Conservation (phyloP, 108 stramenopile species). For the Skeletonema marinoi region DNA sequence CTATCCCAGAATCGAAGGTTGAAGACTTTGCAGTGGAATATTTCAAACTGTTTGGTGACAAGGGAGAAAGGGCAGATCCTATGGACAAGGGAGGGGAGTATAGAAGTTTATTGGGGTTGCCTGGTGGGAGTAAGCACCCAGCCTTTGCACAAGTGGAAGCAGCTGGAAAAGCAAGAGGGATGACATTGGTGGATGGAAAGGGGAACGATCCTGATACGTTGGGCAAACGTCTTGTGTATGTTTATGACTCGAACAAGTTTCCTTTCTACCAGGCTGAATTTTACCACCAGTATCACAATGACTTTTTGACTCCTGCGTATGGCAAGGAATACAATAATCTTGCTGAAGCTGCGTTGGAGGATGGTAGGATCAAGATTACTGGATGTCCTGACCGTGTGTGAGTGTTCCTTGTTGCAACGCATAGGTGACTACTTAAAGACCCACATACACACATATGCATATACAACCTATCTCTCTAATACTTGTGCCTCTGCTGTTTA, state of each 20-base stretch:
- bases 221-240: constrained; percentile 67
- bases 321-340: constrained; percentile 81
- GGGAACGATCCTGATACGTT: constrained; percentile 83
- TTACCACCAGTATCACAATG: constrained; percentile 84
- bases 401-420: neutral
- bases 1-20: constrained; percentile 40
- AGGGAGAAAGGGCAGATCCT: constrained; percentile 72
- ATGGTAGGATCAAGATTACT: constrained; percentile 71
- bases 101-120: constrained; percentile 69
- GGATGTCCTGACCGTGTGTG: constrained; percentile 85
- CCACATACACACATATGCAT: neutral
- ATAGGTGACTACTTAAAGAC: constrained; percentile 1
- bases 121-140: constrained; percentile 61
- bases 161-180: constrained; percentile 62
- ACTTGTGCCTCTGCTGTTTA: neutral
- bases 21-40: constrained; percentile 54
- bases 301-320: constrained; percentile 71
- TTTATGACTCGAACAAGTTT: constrained; percentile 74
- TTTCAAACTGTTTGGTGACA: constrained; percentile 23
- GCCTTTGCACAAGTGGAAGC: constrained; percentile 43
- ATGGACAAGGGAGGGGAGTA: constrained; percentile 87
- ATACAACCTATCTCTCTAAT: neutral
- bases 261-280: constrained; percentile 76
- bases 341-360: constrained; percentile 63
- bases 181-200: constrained; percentile 62